These are phyloP conservation scores for Populus nigra DNA, from an alignment of 345 rosid species.

Conservation along the genomic window DNA sequence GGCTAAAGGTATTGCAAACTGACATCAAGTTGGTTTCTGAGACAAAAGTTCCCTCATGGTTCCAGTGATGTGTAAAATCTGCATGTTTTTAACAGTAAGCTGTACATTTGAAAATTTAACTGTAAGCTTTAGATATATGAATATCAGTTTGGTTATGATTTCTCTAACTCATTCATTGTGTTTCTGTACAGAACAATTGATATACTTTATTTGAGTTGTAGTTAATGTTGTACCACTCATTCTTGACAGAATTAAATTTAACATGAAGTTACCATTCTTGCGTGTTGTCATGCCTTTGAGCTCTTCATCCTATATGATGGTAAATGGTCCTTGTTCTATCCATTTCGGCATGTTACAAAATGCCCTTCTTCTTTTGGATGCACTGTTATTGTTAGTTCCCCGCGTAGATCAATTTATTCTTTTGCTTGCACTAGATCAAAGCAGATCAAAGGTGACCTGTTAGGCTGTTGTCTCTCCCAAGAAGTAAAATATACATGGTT, in stretches of 20 bases:
- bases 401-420: too few relatives aligned
- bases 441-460: too few relatives aligned
- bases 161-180: conserved; percentile 36
- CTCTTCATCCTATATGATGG: neutral
- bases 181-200: conserved; percentile 34
- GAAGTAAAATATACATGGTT: too few relatives aligned
- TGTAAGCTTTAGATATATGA: conserved; percentile 7
- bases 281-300: neutral
- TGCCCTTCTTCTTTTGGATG: too few relatives aligned
- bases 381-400: too few relatives aligned
- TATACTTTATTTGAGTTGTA: conserved; percentile 12
- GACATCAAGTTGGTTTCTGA: conserved; percentile 49
- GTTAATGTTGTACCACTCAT: neutral
- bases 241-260: neutral
- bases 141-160: conserved; percentile 12
- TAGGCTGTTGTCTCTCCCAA: too few relatives aligned
- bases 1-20: conserved; percentile 53
- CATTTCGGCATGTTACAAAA: too few relatives aligned
- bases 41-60: conserved; percentile 41
- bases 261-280: neutral
- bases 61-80: conserved; percentile 14
- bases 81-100: conserved; percentile 4
- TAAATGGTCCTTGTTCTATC: neutral
- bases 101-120: conserved; percentile 31
- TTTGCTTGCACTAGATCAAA: too few relatives aligned